Evolutionary conservation across 768 basidiomycete genomes (phyloP), one percentile per base, ranked within the genome.

Genomic region (Pleurotus cornucopiae): DNA sequence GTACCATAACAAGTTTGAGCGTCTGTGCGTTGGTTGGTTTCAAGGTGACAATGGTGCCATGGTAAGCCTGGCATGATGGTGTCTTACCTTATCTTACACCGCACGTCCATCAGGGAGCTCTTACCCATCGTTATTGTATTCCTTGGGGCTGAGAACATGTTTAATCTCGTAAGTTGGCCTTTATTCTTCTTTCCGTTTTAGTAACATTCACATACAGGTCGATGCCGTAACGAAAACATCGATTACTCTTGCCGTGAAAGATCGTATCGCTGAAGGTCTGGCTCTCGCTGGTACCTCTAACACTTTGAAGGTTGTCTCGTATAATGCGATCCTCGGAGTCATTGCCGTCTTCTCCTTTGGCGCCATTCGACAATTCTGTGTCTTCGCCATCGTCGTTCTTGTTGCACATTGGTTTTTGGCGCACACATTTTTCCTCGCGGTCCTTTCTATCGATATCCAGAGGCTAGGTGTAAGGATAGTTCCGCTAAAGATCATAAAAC

Each of bases 401-500:
- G 89, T 98, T 26, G 94, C 94, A 13, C 95, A 98, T 68, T 98
- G 94, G 94, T 96, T 95, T 73, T 79, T 98, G 58, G 88, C 96
- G 13, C 92, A 97, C 65, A 97, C 94, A 0, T 96, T 98, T 73
- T 98, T 96, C 72, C 77, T 95, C 60, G 90, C 95, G 5, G 94
- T 97, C 23, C 74, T 99, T 20, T 94, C 93, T 0, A 97, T 99
- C 62, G 96, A 99, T 73, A 85, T 98, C 46, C 94, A 97, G 62
- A 84, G 96, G 46, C 72, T 99, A 21, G 96, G 96, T 74, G 87
- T 84, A 63, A 48, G 78, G 71, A 23, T 56, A 25, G 18, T 18
- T 18, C 18, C 18, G 18, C 18, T 18, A 18, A 18, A 18, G 18
- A 18, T 18, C 18, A 18, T 18, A 18, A 18, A 18, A 18, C 18